A percentile compares a stretch with the other conserved stretches of the same genome.
Conservation (phyloP, 2,329 filamentous ascomycete genomes). For the Lachnum nothofagi region DNA sequence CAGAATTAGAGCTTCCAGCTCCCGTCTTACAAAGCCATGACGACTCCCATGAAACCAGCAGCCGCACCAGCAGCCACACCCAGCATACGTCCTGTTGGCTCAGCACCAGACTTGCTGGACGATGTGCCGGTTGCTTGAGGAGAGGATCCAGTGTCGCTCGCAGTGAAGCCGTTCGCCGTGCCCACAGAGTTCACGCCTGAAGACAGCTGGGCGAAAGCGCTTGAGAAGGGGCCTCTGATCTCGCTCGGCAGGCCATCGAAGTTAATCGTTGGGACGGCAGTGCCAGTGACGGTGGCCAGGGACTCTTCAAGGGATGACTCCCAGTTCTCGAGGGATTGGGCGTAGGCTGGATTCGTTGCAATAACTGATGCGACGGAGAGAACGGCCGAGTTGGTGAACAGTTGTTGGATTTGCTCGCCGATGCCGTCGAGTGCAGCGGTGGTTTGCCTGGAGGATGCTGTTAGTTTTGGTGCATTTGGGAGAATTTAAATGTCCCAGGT, state of each 20-base stretch:
- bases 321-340: conserved; percentile 2
- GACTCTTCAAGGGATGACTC: conserved; percentile 1
- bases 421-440: conserved; percentile 4
- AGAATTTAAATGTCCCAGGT: too few relatives aligned
- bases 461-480: background rate
- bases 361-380: conserved; percentile 6
- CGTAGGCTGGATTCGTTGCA: conserved; percentile 6
- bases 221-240: conserved; percentile 5
- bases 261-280: background rate
- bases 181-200: conserved; percentile 7
- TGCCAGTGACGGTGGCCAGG: background rate
- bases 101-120: background rate
- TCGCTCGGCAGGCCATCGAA: conserved; percentile 8
- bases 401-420: background rate
- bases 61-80: background rate
- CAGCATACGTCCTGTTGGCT: background rate
- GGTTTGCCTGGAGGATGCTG: conserved; percentile 2
- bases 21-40: conserved; percentile 7
- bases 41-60: conserved; percentile 7
- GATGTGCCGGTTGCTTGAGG: background rate
- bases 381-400: conserved; percentile 9
- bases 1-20: background rate
- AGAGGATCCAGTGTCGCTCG: too few relatives aligned
- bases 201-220: background rate
- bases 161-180: conserved; percentile 7